Percentiles rank a stretch among this genome's conserved stretches.
phyloP scores from a whole-genome alignment of 371 early-diverging fungal genomes.

The Mortierella sp. region DNA sequence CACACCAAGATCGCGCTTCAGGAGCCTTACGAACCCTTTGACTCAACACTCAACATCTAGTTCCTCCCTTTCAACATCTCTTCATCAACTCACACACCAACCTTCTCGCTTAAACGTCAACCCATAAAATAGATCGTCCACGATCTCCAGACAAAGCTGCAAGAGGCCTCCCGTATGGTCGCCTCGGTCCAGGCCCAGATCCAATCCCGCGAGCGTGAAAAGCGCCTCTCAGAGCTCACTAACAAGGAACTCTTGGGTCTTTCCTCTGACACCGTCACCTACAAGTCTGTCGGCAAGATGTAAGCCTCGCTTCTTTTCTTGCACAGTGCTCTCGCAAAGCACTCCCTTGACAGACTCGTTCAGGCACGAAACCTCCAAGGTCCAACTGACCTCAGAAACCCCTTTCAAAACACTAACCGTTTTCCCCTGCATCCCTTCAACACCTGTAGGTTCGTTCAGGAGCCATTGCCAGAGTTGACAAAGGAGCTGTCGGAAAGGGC shows the following conservation, averaged over 20 bases:
- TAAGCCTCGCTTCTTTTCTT: slow-evolving; percentile 23
- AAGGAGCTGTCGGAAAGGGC: slow-evolving; percentile 66
- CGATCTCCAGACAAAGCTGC: slow-evolving; percentile 72
- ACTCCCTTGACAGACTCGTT: background rate
- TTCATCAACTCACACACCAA: background rate
- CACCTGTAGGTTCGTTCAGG: slow-evolving; percentile 72
- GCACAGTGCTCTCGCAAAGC: background rate
- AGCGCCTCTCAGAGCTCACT: slow-evolving; percentile 79
- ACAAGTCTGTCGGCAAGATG: slow-evolving; percentile 87
- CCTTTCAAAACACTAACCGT: background rate
- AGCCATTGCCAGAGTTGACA: slow-evolving; percentile 69
- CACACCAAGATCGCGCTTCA: background rate
- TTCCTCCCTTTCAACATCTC: background rate
- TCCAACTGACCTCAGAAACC: background rate
- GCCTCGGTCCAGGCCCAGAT: slow-evolving; percentile 78
- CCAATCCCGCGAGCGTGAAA: slow-evolving; percentile 76
- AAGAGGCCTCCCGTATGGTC: slow-evolving; percentile 76
- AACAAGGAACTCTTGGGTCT: slow-evolving; percentile 77
- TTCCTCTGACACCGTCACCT: slow-evolving; percentile 70
- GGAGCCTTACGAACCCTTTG: background rate
- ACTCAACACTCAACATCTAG: background rate
- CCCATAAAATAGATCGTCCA: slow-evolving; percentile 66
- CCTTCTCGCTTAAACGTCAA: background rate
- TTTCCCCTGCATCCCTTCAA: background rate
- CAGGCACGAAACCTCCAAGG: background rate